A percentile compares a stretch with the other conserved stretches of the same genome.
These are phyloP conservation scores for Hyphodiscus sp. DNA, from an alignment of 2,329 filamentous ascomycete genomes.

Conservation along the genomic window DNA sequence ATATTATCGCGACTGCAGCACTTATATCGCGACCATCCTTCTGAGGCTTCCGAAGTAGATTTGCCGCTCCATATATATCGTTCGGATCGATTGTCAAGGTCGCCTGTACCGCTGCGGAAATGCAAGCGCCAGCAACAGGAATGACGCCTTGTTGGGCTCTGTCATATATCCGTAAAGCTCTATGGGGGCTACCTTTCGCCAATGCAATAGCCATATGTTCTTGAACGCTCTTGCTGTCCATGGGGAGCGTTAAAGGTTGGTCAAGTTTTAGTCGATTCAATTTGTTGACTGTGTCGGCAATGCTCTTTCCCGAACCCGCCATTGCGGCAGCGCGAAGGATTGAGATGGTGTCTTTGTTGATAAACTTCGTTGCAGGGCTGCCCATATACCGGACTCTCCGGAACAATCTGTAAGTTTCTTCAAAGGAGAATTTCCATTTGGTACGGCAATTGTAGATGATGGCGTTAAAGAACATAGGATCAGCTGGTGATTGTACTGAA, in stretches of 20 bases:
- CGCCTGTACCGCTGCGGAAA: constrained; percentile 24
- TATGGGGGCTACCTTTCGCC: constrained; percentile 9
- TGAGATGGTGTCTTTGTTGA: constrained; percentile 16
- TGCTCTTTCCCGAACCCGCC: constrained; percentile 1
- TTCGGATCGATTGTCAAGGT: constrained; percentile 13
- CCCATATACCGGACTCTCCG: constrained; percentile 5
- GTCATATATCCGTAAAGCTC: constrained; percentile 23
- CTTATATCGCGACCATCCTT: constrained; percentile 14
- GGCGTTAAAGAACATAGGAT: constrained; percentile 24
- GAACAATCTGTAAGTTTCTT: constrained; percentile 20
- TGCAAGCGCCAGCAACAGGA: constrained; percentile 9
- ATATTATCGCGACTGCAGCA: constrained; percentile 16
- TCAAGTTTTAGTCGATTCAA: constrained; percentile 7
- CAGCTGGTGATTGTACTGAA: constrained; percentile 12
- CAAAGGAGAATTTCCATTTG: constrained; percentile 20
- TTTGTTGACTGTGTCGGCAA: constrained; percentile 1
- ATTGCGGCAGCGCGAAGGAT: constrained; percentile 19
- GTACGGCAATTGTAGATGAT: constrained; percentile 23
- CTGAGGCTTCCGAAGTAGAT: constrained; percentile 20
- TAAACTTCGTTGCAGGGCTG: neutral
- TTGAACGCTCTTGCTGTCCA: constrained; percentile 8
- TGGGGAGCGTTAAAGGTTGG: neutral
- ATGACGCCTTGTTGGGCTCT: constrained; percentile 13
- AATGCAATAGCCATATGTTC: constrained; percentile 18
- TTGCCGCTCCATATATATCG: constrained; percentile 9